A percentile compares a stretch with the other conserved stretches of the same genome.
phyloP scores from a whole-genome alignment of 768 basidiomycete species.

The Kwoniella dejecticola region DNA sequence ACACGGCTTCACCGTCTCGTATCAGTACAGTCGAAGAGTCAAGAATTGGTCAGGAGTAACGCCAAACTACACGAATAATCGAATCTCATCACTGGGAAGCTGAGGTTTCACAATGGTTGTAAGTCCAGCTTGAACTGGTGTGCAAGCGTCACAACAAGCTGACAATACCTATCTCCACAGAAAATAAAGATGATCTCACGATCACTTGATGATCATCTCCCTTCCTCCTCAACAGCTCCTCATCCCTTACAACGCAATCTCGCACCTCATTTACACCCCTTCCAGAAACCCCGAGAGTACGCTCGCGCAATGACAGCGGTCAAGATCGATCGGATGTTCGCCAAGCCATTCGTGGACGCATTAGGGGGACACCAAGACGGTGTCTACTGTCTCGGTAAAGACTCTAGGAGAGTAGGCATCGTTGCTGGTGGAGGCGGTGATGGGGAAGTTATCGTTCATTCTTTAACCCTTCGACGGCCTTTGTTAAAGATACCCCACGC shows the following conservation, averaged over 20 bases:
- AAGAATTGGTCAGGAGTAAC: no score
- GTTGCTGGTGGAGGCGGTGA: conserved; percentile 94
- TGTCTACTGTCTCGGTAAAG: conserved; percentile 77
- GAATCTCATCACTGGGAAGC: background rate
- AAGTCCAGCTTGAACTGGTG: background rate
- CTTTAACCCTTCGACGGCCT: conserved; percentile 50
- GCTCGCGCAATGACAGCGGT: conserved; percentile 90
- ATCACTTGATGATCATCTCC: conserved; percentile 55
- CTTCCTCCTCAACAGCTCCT: conserved; percentile 51
- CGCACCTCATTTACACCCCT: conserved; percentile 93
- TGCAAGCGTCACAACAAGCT: no score
- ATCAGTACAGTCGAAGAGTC: no score
- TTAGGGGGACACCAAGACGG: conserved; percentile 93
- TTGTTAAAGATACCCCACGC: conserved; percentile 55
- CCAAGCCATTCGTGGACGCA: conserved; percentile 90
- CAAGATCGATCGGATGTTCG: conserved; percentile 95
- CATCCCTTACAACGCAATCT: conserved; percentile 83
- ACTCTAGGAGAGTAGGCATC: conserved; percentile 69
- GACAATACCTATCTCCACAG: conserved; percentile 13
- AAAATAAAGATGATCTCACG: conserved; percentile 55
- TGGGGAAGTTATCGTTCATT: conserved; percentile 87
- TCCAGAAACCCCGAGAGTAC: conserved; percentile 87
- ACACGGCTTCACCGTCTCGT: no score
- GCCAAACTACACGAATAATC: no score
- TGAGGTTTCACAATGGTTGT: conserved; percentile 1